A percentile compares a stretch with the other conserved stretches of the same genome.
These are phyloP conservation scores for Globisporangium megalacanthum DNA, from an alignment of 352 stramenopile species.

Conservation along the genomic window DNA sequence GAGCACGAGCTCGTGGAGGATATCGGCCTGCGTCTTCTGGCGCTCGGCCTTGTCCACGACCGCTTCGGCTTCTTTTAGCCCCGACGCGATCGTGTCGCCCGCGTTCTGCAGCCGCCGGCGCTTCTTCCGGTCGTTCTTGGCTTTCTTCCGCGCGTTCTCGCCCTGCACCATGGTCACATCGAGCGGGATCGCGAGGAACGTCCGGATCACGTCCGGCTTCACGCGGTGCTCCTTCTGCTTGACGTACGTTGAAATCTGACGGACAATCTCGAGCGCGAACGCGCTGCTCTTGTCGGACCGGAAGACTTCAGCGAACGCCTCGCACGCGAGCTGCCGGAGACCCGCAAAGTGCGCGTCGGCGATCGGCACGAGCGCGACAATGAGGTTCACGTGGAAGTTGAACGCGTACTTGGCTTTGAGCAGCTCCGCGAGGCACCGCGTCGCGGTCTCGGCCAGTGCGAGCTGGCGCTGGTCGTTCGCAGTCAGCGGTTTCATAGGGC, in stretches of 20 bases:
- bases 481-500: constrained; percentile 30
- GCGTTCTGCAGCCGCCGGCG: constrained; percentile 67
- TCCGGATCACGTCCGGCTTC: constrained; percentile 69
- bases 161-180: constrained; percentile 85
- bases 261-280: constrained; percentile 68
- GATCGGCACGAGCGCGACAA: constrained; percentile 76
- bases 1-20: constrained; percentile 92
- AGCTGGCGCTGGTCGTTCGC: constrained; percentile 35
- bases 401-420: constrained; percentile 83
- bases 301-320: constrained; percentile 70
- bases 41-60: constrained; percentile 90
- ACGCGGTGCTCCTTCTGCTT: constrained; percentile 82
- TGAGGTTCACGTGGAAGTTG: constrained; percentile 85
- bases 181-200: constrained; percentile 72
- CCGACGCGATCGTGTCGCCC: constrained; percentile 83
- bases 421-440: constrained; percentile 71
- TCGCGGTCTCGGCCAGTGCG: constrained; percentile 58
- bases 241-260: constrained; percentile 81
- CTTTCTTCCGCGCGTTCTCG: constrained; percentile 67
- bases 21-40: constrained; percentile 93
- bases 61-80: constrained; percentile 93
- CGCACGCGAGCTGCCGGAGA: constrained; percentile 51
- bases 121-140: constrained; percentile 83
- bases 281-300: constrained; percentile 64
- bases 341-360: constrained; percentile 55